phyloP scores from a whole-genome alignment of 2,329 filamentous ascomycete genomes.

The Cercospora berteroae region DNA sequence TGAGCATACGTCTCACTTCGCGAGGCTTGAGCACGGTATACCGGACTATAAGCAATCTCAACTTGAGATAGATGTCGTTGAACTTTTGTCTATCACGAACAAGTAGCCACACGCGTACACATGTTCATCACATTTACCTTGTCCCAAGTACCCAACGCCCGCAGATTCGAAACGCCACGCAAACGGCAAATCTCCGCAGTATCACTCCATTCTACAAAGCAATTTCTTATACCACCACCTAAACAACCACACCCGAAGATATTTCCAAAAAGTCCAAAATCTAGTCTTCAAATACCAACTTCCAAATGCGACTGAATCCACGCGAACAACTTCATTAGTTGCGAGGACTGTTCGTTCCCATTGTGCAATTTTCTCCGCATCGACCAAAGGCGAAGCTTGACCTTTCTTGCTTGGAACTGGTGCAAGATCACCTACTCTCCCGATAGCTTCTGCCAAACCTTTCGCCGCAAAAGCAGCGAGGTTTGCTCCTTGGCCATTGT shows the following conservation, averaged over 20 bases:
- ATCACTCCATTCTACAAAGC: background rate
- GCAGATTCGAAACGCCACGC: too few species aligned
- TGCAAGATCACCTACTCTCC: background rate
- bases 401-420: slow-evolving; percentile 6
- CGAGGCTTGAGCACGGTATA: too few species aligned
- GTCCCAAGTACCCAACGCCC: background rate
- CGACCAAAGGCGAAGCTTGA: background rate
- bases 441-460: slow-evolving; percentile 29
- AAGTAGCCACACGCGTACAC: background rate
- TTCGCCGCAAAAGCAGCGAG: slow-evolving; percentile 28
- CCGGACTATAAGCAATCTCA: too few species aligned
- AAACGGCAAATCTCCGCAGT: too few species aligned
- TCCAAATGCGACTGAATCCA: slow-evolving; percentile 20
- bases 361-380: slow-evolving; percentile 17
- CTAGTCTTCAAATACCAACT: slow-evolving; percentile 10
- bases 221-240: background rate
- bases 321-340: slow-evolving; percentile 10
- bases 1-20: too few species aligned
- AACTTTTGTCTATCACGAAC: too few species aligned
- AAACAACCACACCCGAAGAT: background rate
- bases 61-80: too few species aligned
- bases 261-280: background rate
- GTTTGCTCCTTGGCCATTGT: slow-evolving; percentile 32
- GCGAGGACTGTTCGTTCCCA: slow-evolving; percentile 24
- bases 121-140: background rate